Evolutionary conservation across 2,329 filamentous ascomycete species (phyloP), one percentile per base, ranked within the genome.

Genomic region (Claviceps sp.): DNA sequence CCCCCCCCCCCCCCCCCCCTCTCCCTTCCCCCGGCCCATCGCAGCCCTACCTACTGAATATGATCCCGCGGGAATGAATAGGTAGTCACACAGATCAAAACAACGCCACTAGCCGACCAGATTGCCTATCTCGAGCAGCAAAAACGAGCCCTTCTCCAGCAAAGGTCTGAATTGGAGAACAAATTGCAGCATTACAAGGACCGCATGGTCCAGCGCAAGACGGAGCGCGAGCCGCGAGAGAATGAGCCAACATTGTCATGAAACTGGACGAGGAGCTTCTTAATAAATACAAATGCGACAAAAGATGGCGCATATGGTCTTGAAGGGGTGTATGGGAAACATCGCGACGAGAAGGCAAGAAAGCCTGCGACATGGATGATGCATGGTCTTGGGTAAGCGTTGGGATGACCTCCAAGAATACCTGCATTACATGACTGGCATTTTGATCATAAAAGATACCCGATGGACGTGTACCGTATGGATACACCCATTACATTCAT

Each of bases 111-210:
- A 38, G 67, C 68, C 39, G 71, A 76, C 29, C 72, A 75, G 55
- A 71, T 76, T 54, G 62, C 64, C 47, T 63, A 65, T 14, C 68
- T 77, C 47, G 66, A 76, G 56, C 62, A 61, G 22, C 73, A 72
- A 51, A 69, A 67, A 53, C 59, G 62, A 29, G 59, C 61, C 20
- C 60, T 77, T 38, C 51, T 71, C 34, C 60, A 61, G 5, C 67
- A 74, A 55, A 67, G 63, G 47, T 61, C 59, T 3, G 64, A 63
- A 5, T 57, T 75, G 40, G 68, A 76, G 58, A 60, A 60, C 39
- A 75, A 75, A 55, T 61, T 75, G 2, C 62, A 64, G 42, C 59
- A 64, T 3, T 66, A 75, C 50, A 62, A 66, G 37, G 64, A 66
- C 29, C 64, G 68, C 26, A 67, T 73, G 4, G 59, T 58, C 51